Conservation (phyloP, 345 rosid species). For the Eucalyptus globulus region DNA sequence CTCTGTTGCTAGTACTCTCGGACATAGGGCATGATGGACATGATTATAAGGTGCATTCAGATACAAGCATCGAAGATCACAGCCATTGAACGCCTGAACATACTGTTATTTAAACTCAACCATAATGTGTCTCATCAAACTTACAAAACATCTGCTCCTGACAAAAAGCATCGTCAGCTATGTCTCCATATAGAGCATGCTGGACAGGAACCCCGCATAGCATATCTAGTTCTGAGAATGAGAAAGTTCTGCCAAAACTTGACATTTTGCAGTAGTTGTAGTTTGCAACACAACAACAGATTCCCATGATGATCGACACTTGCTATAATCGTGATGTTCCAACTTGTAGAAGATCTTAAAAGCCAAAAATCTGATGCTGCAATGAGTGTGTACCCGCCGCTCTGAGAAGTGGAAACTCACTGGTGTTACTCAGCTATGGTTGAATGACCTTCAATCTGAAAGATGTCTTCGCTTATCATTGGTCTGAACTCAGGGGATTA, state of each 20-base stretch:
- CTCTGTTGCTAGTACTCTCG: not conserved
- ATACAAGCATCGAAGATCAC: not conserved
- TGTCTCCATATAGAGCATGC: not conserved
- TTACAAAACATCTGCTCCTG: not conserved
- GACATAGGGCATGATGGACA: not conserved
- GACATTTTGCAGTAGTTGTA: not conserved
- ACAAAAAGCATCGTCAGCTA: not conserved
- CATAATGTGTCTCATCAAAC: not conserved
- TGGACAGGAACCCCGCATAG: not conserved
- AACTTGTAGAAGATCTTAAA: not conserved
- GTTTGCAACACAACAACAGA: not conserved
- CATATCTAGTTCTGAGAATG: not conserved
- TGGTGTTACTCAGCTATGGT: not conserved
- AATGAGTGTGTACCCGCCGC: not conserved
- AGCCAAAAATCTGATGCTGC: not conserved
- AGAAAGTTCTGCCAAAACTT: not conserved
- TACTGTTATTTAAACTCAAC: not conserved
- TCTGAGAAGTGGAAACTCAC: not conserved
- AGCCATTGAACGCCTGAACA: not conserved
- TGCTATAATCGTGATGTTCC: not conserved
- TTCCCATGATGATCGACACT: not conserved
- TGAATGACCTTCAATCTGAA: not conserved
- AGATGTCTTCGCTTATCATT: not conserved
- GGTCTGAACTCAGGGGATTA: slow-evolving; percentile 27
- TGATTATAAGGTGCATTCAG: not conserved